These are phyloP conservation scores for Phoenix roebelenii DNA, from an alignment of 176 grass and related monocot species.

Conservation along the genomic window DNA sequence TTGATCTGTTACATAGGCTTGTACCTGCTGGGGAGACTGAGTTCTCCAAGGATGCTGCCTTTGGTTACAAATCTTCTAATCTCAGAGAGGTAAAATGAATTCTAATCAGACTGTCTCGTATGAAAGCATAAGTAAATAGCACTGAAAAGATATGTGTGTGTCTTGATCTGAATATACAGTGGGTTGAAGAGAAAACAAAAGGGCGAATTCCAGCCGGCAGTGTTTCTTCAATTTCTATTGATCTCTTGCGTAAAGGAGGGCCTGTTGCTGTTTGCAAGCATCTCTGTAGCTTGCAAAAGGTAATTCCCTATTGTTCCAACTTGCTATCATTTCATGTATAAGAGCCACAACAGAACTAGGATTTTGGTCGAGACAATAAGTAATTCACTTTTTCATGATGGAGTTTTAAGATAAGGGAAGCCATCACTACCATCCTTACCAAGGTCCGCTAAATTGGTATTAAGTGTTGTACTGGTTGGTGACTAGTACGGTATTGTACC, in stretches of 20 bases:
- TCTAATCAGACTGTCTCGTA: conserved; percentile 6
- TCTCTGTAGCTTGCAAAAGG: conserved; percentile 76
- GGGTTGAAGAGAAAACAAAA: conserved; percentile 92
- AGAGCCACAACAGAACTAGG: no score
- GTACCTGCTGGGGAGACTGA: conserved; percentile 92
- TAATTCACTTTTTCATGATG: no score
- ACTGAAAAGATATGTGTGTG: conserved; percentile 6
- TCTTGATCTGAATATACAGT: conserved; percentile 43
- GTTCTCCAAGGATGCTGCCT: conserved; percentile 87
- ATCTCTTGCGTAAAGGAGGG: conserved; percentile 69
- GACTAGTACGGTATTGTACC: no score
- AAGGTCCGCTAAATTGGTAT: no score
- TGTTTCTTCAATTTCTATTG: conserved; percentile 88
- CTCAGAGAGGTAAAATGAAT: conserved; percentile 66
- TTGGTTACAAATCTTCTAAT: conserved; percentile 97
- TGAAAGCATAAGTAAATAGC: neutral
- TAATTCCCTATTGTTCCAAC: conserved; percentile 4
- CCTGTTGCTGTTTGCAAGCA: conserved; percentile 64
- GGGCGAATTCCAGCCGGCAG: conserved; percentile 42
- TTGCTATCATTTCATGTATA: no score
- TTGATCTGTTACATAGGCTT: conserved; percentile 33
- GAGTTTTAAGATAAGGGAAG: no score
- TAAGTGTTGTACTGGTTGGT: no score
- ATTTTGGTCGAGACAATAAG: no score
- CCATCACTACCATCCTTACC: no score